Evolutionary conservation across 73 alveolate genomes (phyloP).

Genomic region (Paramecium sonneborni): DNA sequence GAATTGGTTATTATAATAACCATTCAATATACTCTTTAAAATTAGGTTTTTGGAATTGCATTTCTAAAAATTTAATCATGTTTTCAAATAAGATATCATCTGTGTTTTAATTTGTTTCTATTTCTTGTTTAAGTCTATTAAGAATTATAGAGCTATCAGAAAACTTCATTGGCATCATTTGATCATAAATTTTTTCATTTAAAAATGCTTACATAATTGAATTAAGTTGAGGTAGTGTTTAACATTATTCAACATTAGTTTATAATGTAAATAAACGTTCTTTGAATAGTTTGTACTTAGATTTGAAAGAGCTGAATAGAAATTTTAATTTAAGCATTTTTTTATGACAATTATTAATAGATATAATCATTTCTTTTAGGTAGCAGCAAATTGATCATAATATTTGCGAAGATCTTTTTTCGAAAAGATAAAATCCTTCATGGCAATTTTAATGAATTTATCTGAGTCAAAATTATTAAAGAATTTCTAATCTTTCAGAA

Average conservation of each 20-base stretch:
- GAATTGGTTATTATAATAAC: not conserved
- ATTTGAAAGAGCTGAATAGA: not conserved
- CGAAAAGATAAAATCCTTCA: conserved; percentile 64
- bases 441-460: conserved; percentile 59
- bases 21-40: not conserved
- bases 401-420: conserved; percentile 38
- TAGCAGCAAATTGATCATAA: not conserved
- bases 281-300: not conserved
- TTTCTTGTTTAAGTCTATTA: not conserved
- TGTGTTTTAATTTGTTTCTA: not conserved
- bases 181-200: not conserved
- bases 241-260: not conserved
- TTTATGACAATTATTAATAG: not conserved
- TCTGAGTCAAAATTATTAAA: conserved; percentile 55
- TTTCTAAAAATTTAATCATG: not conserved
- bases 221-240: not conserved
- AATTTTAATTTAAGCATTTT: not conserved
- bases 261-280: not conserved
- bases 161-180: not conserved
- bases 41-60: not conserved
- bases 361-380: not conserved
- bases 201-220: not conserved
- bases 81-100: not conserved
- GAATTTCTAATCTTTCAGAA: conserved; percentile 43
- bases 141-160: not conserved